Base-by-base conservation (phyloP, 148 eudicot species). In the Arbutus unedo region DNA sequence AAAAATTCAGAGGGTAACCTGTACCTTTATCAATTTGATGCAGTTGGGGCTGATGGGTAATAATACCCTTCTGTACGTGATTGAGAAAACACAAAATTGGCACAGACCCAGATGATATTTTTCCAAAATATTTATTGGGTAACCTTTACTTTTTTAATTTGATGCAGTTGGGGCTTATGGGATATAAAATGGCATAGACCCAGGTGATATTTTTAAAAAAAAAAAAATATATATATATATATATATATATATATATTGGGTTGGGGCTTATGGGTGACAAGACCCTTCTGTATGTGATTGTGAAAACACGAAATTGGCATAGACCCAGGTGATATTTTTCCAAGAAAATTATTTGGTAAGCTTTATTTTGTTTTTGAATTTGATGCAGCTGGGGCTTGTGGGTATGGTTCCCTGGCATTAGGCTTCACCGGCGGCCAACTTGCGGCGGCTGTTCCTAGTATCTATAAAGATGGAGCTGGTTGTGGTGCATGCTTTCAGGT, bases 401-500 rank as follows among this genome's bases (percentile, higher is more conserved):
- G 97, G 56, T 95, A 95, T 84, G 98, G 97, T 71, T 77, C 96
- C 21, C 81, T 87, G 81, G 98, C 93, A 13, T n/a, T 85, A 49
- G 84, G 86, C 79, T 90, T 93, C 79, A 84, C 83, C 76, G 90
- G 87, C 14, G 93, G 93, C 19, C 88, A 86, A 80, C 85, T 93
- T 70, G 98, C 93, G 43, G 94, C 95, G 15, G 97, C 93, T 59
- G 77, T 87, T 80, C 88, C 97, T 76, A 86, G 89, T 31, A 59
- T 91, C 31, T 95, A 83, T 87, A 91, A 90, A 19, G 72, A 88
- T 44, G 98, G 98, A 72, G 92, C 88, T 83, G 95, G 93, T 25
- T 95, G 98, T 82, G 98, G 98, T 31, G 93, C 98, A 9, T 95
- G 98, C 80, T 95, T 92, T 88, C 94, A 90, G 93, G 98, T 92